Conservation (phyloP, 768 basidiomycete species). For the Collybia sordida region DNA sequence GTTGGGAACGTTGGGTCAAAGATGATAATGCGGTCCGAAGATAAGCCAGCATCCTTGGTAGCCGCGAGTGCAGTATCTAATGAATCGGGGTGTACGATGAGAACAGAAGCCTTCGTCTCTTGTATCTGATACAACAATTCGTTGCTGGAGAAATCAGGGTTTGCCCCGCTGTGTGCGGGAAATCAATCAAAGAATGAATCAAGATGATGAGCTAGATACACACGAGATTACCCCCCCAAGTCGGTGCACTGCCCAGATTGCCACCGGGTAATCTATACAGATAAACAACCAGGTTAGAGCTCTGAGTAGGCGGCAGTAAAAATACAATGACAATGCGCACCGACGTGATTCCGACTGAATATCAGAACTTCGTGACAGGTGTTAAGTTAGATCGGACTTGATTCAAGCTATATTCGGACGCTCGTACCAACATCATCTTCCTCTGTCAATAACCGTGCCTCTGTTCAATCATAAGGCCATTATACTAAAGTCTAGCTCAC, state of each 20-base stretch:
- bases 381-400: not conserved
- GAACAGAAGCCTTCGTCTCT: constrained; percentile 43
- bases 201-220: constrained; percentile 19
- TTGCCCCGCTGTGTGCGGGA: constrained; percentile 46
- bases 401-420: not conserved
- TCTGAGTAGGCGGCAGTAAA: not conserved
- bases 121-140: constrained; percentile 59
- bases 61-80: constrained; percentile 43
- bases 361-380: constrained; percentile 46
- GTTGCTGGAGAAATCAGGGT: constrained; percentile 52
- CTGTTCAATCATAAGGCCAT: not conserved
- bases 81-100: constrained; percentile 48
- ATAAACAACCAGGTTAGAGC: not conserved
- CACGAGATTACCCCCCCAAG: constrained; percentile 60
- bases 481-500: constrained; percentile 25
- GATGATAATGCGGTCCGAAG: constrained; percentile 41
- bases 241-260: constrained; percentile 55
- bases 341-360: constrained; percentile 68
- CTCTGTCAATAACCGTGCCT: constrained; percentile 24
- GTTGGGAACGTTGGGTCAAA: constrained; percentile 24
- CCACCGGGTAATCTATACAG: constrained; percentile 49
- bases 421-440: constrained; percentile 52
- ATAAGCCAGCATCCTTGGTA: constrained; percentile 32
- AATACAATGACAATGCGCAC: constrained; percentile 28
- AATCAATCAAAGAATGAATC: no score